These are phyloP conservation scores for Fragaria ananassa DNA, from an alignment of 306 rosid genomes.

Conservation along the genomic window DNA sequence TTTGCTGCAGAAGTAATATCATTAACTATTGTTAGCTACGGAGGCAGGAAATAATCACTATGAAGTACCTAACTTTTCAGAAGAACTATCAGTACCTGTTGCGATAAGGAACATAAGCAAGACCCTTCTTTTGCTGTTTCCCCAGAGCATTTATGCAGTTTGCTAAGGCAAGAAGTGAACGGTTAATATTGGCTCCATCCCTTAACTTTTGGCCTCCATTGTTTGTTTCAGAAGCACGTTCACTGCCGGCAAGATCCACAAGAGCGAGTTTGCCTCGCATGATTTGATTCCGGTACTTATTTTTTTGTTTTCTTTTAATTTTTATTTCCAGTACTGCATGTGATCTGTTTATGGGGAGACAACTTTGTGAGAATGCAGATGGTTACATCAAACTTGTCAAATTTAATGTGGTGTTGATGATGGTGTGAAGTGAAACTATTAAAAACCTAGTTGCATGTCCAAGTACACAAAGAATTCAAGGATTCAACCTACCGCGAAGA, in stretches of 20 bases:
- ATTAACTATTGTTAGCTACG: slow-evolving; percentile 23
- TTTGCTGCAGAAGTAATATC: slow-evolving; percentile 43
- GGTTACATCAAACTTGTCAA: neutral
- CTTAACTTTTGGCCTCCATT: slow-evolving; percentile 54
- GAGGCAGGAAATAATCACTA: slow-evolving; percentile 11
- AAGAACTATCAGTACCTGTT: slow-evolving; percentile 39
- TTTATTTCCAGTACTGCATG: slow-evolving; percentile 65
- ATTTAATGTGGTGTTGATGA: neutral
- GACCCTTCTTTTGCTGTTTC: slow-evolving; percentile 64
- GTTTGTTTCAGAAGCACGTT: slow-evolving; percentile 57
- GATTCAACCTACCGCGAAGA: slow-evolving; percentile 47
- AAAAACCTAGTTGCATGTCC: neutral
- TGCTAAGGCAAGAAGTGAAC: slow-evolving; percentile 66
- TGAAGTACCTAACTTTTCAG: slow-evolving; percentile 31
- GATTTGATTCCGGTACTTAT: slow-evolving; percentile 53
- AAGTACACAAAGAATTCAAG: slow-evolving; percentile 10
- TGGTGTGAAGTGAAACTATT: neutral
- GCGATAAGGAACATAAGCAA: slow-evolving; percentile 64
- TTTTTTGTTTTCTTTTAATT: slow-evolving; percentile 55
- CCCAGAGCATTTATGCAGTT: slow-evolving; percentile 67
- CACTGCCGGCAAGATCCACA: slow-evolving; percentile 70
- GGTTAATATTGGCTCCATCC: slow-evolving; percentile 69
- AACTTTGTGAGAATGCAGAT: neutral
- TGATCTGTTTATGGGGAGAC: slow-evolving; percentile 36
- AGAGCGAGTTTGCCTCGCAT: slow-evolving; percentile 61